Evolutionary conservation across 768 basidiomycete species (phyloP).

Genomic region (Dendrothele bispora): DNA sequence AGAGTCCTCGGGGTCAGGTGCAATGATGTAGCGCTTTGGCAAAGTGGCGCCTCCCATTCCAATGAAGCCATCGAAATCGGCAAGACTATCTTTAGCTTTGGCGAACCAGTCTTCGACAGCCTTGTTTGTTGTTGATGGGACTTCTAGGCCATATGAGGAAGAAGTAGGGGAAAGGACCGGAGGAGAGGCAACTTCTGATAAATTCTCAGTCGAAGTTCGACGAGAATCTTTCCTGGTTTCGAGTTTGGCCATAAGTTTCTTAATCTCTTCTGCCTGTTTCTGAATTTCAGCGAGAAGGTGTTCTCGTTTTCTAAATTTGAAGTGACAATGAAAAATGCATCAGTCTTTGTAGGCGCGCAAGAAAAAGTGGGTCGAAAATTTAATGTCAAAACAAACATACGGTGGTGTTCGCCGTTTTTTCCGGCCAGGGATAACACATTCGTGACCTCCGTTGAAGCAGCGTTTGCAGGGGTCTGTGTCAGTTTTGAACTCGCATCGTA

Average conservation of each 20-base stretch:
- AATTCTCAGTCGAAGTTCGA: constrained; percentile 22
- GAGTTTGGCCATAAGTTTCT: constrained; percentile 71
- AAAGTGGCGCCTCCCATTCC: constrained; percentile 57
- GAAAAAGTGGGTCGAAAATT: not conserved
- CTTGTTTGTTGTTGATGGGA: constrained; percentile 34
- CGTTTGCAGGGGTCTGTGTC: constrained; percentile 77
- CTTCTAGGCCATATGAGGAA: constrained; percentile 10
- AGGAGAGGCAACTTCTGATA: constrained; percentile 27
- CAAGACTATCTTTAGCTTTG: constrained; percentile 67
- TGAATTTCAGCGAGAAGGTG: constrained; percentile 76
- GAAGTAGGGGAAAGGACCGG: constrained; percentile 8
- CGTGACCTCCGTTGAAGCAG: constrained; percentile 67
- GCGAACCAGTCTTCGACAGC: constrained; percentile 78
- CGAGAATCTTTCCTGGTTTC: constrained; percentile 30
- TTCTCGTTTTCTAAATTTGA: constrained; percentile 80
- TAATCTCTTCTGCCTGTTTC: constrained; percentile 71
- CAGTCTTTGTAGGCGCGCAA: no score
- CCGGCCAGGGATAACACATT: constrained; percentile 80
- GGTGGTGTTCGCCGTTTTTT: constrained; percentile 79
- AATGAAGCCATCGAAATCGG: constrained; percentile 68
- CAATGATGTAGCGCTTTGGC: constrained; percentile 50
- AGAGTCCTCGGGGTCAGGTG: constrained; percentile 44
- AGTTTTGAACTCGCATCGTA: constrained; percentile 74
- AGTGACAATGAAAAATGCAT: constrained; percentile 8
- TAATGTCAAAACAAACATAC: constrained; percentile 41